Evolutionary conservation across 2,329 filamentous ascomycete genomes (phyloP), one percentile per base, ranked within the genome.

Genomic region (Trichoderma simmonsii): DNA sequence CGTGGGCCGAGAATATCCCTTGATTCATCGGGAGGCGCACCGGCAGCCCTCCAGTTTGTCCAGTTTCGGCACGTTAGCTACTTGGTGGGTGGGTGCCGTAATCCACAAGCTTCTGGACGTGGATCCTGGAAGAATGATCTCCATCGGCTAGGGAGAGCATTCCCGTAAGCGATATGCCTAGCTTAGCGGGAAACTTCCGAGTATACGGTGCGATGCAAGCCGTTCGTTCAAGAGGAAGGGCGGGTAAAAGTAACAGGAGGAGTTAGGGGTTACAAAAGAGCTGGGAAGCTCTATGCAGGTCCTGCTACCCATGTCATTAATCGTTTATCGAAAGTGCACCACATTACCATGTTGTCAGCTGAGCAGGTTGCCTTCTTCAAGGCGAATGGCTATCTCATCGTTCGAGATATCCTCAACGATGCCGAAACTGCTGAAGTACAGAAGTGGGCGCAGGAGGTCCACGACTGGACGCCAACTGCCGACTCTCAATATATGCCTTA

Each of bases 21-120:
- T 67, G 64, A 67, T 67, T 67, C 64, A 67, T 67, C 32, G 64
- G 64, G 64, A 67, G 64, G 51, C 51, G 21, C 34, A 30, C 51
- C 64, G 32, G 32, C 18, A 36, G 21, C 24, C 32, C 6, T 39
- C 64, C 64, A 66, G 21, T 54, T 24, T 54, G 3, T 24, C 48
- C 48, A 67, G 32, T 59, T 39, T n/a, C 51, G 64, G 64, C 32
- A 67, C 3, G n/a, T 15, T 67, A 28, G 51, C 28, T 24, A 43
- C 51, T 54, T 36, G 51, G 64, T 43, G 51, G 64, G 64, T 51
- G n/a, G n/a, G 24, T n/a, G 24, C 51, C 51, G 48, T 54, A 39
- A 67, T 28, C 21, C 32, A 15, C 24, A 59, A 59, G 51, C 24
- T 67, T 34, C 32, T 34, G 14, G n/a, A 26, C 51, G 32, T 30